These are phyloP conservation scores for Dunaliella primolecta DNA, from an alignment of 139 green algal genomes.

Conservation along the genomic window DNA sequence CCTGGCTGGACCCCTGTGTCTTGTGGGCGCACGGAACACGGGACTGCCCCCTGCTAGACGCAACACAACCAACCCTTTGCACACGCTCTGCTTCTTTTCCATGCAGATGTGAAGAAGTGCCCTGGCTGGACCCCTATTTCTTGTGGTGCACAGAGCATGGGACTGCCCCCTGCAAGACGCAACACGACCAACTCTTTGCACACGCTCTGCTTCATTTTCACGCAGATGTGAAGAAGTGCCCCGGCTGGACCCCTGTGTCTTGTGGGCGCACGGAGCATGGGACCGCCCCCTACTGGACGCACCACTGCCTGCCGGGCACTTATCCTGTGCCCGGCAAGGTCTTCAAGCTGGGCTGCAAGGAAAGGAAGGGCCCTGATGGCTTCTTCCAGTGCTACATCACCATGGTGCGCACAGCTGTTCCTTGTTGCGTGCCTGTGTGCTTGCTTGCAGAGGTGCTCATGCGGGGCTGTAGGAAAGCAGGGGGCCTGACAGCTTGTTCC, in stretches of 20 bases:
- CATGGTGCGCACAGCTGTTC: conserved; percentile 45
- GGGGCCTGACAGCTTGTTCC: background rate
- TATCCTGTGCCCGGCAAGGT: conserved; percentile 40
- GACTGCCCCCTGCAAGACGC: conserved; percentile 23
- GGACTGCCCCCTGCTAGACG: conserved; percentile 25
- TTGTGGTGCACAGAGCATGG: too few relatives aligned
- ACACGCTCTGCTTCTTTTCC: conserved; percentile 27
- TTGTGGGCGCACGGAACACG: too few relatives aligned
- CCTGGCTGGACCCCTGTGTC: conserved; percentile 47
- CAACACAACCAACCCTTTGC: conserved; percentile 28
- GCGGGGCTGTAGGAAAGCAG: too few relatives aligned
- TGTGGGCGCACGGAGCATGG: conserved; percentile 39
- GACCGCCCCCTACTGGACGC: conserved; percentile 25
- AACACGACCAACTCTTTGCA: conserved; percentile 27
- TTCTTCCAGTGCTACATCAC: conserved; percentile 70
- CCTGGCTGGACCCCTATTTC: conserved; percentile 47
- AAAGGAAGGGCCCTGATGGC: conserved; percentile 20
- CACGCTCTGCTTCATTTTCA: conserved; percentile 26
- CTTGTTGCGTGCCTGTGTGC: too few relatives aligned
- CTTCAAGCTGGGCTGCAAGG: conserved; percentile 52
- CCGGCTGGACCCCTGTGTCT: conserved; percentile 45
- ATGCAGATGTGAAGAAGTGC: conserved; percentile 41
- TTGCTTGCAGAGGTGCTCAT: too few relatives aligned
- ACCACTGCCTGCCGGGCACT: conserved; percentile 35
- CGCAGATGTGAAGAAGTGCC: conserved; percentile 45